Evolutionary conservation across 768 basidiomycete species (phyloP), one percentile per base, ranked within the genome.

Genomic region (Boletus edulis): DNA sequence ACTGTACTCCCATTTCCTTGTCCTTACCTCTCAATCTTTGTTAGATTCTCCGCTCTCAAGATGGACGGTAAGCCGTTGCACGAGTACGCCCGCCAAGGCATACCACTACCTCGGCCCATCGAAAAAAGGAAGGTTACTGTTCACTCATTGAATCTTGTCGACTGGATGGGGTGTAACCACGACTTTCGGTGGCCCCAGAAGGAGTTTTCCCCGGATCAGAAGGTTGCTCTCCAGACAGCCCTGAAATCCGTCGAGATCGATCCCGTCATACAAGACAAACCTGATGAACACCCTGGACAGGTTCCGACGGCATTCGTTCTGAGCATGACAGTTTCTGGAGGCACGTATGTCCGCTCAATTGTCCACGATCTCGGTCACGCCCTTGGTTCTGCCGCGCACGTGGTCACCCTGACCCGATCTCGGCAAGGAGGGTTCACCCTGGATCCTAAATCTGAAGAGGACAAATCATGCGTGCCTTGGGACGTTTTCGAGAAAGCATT

Each of bases 21-120:
- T 41, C 38, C 49, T 38, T 14, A 41, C 22, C 50, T 46, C 52
- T 57, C 55, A 54, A 50, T 54, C 42, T 52, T 40, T 46, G 8
- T 29, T 67, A 98, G 96, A 67, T 99, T 95, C 73, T 98, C 97
- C 11, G 97, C 97, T 2, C 78, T 98, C 35, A 98, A 98, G 72
- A 98, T 98, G 95, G 94, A 98, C 61, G 97, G 97, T 1, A 91
- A 82, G 70, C 93, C 93, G 0, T 71, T 98, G 35, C 93, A 98
- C 69, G 95, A 98, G 63, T 99, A 98, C 67, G 97, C 97, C 18
- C 85, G 97, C 3, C 80, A 87, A 65, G 90, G 90, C 9, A 90
- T 87, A 41, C 92, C 95, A 0, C 81, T 99, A 15, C 97, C 97
- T 32, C 85, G 94, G 10, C 90, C 96, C n/a, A 95, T 99, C 56